Conservation (phyloP, 2,329 filamentous ascomycete genomes). For the Capronia epimyces region DNA sequence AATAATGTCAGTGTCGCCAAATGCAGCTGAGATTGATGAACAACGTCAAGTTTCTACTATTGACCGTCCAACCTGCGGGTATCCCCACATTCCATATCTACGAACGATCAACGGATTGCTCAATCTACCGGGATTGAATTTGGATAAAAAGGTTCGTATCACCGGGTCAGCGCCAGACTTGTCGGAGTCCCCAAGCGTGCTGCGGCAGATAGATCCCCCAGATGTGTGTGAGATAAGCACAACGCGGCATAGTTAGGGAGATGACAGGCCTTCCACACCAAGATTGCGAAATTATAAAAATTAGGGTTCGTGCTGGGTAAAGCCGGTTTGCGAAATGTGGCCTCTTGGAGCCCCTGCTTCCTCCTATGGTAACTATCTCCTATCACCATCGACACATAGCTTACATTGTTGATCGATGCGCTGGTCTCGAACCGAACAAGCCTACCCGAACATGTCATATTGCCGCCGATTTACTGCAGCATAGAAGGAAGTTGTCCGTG, state of each 20-base stretch:
- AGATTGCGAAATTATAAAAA: neutral
- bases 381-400: neutral
- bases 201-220: neutral
- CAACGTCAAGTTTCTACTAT: constrained; percentile 3
- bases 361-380: neutral
- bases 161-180: neutral
- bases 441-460: neutral
- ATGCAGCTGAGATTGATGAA: constrained; percentile 10
- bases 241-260: neutral
- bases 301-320: constrained; percentile 16
- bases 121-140: neutral
- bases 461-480: neutral
- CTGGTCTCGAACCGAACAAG: neutral
- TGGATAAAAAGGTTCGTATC: neutral
- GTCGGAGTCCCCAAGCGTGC: neutral
- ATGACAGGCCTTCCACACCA: neutral
- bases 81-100: constrained; percentile 13
- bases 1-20: neutral
- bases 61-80: constrained; percentile 7
- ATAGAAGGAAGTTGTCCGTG: neutral
- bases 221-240: neutral
- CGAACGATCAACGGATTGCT: neutral
- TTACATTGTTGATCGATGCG: neutral
- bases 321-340: constrained; percentile 5
- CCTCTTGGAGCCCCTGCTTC: neutral